Evolutionary conservation across 225 moss, liverwort and hornwort genomes (phyloP).

Genomic region (Physcomitrellopsis africana): DNA sequence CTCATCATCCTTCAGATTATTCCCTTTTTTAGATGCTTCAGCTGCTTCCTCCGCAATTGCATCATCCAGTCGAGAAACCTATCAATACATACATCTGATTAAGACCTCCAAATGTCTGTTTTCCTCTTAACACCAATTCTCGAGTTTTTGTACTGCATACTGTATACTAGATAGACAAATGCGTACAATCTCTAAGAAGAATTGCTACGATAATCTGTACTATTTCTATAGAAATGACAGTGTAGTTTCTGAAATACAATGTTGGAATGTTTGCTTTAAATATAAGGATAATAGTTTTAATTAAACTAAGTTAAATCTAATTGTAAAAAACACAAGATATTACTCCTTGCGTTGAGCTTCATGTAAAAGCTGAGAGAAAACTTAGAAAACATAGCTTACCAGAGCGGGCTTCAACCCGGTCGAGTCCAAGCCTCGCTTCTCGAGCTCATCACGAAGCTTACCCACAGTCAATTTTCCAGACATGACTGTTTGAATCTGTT

Average conservation of each 20-base stretch:
- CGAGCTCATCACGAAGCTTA: conserved; percentile 69
- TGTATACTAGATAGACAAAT: not conserved
- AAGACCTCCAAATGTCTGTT: conserved; percentile 26
- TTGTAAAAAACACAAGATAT: not conserved
- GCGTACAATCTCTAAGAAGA: no score
- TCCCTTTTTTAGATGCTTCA: conserved; percentile 26
- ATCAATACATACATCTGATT: conserved; percentile 30
- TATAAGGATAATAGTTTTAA: not conserved
- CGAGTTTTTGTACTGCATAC: conserved; percentile 10
- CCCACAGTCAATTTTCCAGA: conserved; percentile 68
- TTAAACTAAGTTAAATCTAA: not conserved
- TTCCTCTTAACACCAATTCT: conserved; percentile 1
- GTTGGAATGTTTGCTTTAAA: not conserved
- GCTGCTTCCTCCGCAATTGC: conserved; percentile 64
- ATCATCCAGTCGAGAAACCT: conserved; percentile 83
- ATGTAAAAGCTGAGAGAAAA: not conserved
- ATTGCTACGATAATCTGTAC: no score
- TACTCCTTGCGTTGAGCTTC: not conserved
- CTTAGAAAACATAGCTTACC: conserved; percentile 40
- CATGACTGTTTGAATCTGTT: conserved; percentile 50
- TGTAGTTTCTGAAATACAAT: not conserved
- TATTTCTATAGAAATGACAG: no score
- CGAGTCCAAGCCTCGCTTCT: conserved; percentile 75
- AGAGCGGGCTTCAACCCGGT: conserved; percentile 72
- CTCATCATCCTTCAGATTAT: conserved; percentile 18